These are phyloP conservation scores for Oxyria digyna DNA, from an alignment of 148 eudicot genomes.

Conservation along the genomic window DNA sequence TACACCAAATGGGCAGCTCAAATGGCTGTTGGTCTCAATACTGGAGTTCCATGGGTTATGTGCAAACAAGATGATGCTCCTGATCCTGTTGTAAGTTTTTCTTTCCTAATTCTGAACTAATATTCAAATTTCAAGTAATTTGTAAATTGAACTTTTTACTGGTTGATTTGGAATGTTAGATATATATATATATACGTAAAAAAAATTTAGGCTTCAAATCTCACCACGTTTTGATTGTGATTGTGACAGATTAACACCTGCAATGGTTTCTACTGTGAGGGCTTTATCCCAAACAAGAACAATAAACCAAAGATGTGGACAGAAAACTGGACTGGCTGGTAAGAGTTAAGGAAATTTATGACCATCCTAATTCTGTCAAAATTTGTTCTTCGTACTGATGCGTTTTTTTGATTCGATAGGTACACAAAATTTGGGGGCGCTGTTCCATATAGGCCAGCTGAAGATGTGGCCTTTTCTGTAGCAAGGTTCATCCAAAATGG, in stretches of 20 bases:
- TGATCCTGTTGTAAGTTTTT: slow-evolving; percentile 45
- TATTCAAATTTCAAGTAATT: not conserved
- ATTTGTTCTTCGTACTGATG: not conserved
- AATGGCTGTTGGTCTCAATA: slow-evolving; percentile 60
- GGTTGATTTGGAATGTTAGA: not conserved
- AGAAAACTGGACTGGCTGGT: slow-evolving; percentile 93
- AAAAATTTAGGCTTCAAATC: not conserved
- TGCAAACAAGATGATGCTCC: slow-evolving; percentile 90
- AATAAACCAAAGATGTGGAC: slow-evolving; percentile 88
- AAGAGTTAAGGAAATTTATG: not conserved
- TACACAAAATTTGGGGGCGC: slow-evolving; percentile 69
- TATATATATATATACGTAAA: no score
- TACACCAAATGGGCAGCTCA: slow-evolving; percentile 70
- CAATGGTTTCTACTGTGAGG: slow-evolving; percentile 89
- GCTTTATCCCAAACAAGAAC: slow-evolving; percentile 44
- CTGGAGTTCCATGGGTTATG: slow-evolving; percentile 91
- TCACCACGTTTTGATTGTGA: not conserved
- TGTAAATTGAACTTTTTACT: not conserved
- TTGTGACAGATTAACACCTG: slow-evolving; percentile 75
- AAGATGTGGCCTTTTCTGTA: slow-evolving; percentile 79
- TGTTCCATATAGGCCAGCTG: slow-evolving; percentile 65
- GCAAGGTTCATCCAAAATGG: slow-evolving; percentile 78
- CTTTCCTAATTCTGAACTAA: not conserved
- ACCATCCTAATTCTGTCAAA: not conserved
- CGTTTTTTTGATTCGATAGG: slow-evolving; percentile 23